Conservation (phyloP, 1,139 yeast genomes). For the Hansenula sp. region DNA sequence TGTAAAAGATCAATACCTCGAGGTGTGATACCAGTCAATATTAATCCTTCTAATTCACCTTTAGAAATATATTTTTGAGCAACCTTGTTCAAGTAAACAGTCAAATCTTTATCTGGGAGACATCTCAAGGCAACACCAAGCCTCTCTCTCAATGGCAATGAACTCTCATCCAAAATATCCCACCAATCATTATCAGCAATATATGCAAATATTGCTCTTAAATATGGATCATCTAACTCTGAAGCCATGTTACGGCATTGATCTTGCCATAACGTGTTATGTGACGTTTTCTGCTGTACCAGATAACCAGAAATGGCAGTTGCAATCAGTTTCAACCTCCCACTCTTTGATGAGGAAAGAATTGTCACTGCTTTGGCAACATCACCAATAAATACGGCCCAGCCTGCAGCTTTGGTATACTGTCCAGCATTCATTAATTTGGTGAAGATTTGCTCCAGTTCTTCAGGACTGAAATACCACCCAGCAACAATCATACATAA, state of each 20-base stretch:
- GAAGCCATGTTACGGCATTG: constrained; percentile 86
- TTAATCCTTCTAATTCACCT: constrained; percentile 90
- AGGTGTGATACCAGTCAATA: constrained; percentile 86
- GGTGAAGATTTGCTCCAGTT: constrained; percentile 66
- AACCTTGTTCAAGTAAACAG: constrained; percentile 62
- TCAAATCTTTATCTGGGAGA: constrained; percentile 72
- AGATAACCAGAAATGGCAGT: constrained; percentile 93
- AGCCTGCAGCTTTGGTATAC: constrained; percentile 91
- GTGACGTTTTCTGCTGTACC: constrained; percentile 58
- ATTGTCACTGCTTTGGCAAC: constrained; percentile 77
- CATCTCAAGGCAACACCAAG: constrained; percentile 88
- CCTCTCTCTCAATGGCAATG: constrained; percentile 83
- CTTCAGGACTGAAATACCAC: constrained; percentile 80
- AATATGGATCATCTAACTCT: constrained; percentile 84
- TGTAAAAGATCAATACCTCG: constrained; percentile 79
- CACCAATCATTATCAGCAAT: constrained; percentile 96
- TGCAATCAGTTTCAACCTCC: constrained; percentile 69
- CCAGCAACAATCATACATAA: constrained; percentile 85
- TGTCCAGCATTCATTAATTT: constrained; percentile 56
- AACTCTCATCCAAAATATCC: constrained; percentile 88
- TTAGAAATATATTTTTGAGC: constrained; percentile 66
- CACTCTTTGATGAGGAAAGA: constrained; percentile 41
- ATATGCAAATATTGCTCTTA: constrained; percentile 89
- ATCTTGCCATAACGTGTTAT: constrained; percentile 89
- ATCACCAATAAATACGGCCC: constrained; percentile 96